Conservation (phyloP, 306 rosid genomes). For the Acacia melanoxylon region DNA sequence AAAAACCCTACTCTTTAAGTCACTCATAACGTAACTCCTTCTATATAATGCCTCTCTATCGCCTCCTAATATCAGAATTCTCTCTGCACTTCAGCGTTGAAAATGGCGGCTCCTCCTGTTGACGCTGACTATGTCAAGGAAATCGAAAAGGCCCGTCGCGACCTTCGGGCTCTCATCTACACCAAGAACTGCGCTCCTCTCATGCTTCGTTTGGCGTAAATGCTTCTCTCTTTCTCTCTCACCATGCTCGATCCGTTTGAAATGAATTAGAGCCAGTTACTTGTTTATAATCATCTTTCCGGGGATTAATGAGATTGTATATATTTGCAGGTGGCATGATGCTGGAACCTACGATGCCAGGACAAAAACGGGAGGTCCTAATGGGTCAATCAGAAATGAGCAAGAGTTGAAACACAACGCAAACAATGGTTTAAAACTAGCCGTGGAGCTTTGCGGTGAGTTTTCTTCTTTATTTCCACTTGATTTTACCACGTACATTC, state of each 20-base stretch:
- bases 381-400: constrained; percentile 72
- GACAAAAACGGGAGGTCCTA: constrained; percentile 77
- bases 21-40: background rate
- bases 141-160: constrained; percentile 66
- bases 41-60: background rate
- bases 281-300: background rate
- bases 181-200: constrained; percentile 67
- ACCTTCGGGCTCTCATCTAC: constrained; percentile 77
- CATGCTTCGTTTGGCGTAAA: constrained; percentile 92
- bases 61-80: background rate
- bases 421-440: constrained; percentile 64
- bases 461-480: background rate
- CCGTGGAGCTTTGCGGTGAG: constrained; percentile 70
- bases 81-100: background rate
- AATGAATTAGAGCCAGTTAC: background rate
- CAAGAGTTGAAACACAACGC: constrained; percentile 56
- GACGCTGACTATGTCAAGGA: constrained; percentile 53
- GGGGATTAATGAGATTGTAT: background rate
- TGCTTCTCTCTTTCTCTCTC: background rate
- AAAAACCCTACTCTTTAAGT: background rate
- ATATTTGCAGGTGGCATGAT: constrained; percentile 77
- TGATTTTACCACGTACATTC: background rate
- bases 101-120: constrained; percentile 43
- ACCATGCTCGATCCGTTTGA: background rate
- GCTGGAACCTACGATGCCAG: constrained; percentile 79